Conservation (phyloP, 139 green algal genomes). For the Tetraselmis chui region DNA sequence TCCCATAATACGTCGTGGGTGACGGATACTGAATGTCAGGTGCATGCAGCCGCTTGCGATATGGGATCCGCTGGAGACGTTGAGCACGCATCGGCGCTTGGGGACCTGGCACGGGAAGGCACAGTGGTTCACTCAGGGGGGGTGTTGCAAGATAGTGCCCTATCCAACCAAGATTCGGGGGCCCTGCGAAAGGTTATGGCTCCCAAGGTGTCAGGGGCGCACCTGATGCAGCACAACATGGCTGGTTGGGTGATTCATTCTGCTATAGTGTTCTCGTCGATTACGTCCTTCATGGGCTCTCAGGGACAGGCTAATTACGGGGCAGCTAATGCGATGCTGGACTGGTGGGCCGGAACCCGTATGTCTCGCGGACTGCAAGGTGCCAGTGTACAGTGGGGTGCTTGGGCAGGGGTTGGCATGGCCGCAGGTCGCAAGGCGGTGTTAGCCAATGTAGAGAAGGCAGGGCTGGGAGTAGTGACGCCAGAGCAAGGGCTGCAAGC, state of each 20-base stretch:
- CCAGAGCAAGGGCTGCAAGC: neutral
- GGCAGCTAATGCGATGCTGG: slow-evolving; percentile 53
- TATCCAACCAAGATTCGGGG: neutral
- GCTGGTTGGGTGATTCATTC: neutral
- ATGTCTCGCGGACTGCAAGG: slow-evolving; percentile 23
- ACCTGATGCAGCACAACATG: neutral
- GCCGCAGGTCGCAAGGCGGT: slow-evolving; percentile 13
- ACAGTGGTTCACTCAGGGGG: neutral
- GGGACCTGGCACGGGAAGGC: too few species aligned
- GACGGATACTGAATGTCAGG: neutral
- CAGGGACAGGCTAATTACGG: slow-evolving; percentile 40
- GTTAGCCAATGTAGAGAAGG: neutral
- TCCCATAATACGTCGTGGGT: neutral
- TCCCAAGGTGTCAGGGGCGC: neutral
- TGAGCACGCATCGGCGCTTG: neutral
- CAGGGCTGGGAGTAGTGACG: neutral
- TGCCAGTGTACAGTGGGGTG: slow-evolving; percentile 61
- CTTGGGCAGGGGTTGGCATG: slow-evolving; percentile 62
- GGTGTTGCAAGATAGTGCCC: neutral
- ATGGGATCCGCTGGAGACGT: neutral
- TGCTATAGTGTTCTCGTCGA: neutral
- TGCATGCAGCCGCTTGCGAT: neutral
- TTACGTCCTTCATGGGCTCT: neutral
- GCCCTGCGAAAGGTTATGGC: neutral
- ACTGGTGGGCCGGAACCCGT: slow-evolving; percentile 19